phyloP scores from a whole-genome alignment of 345 rosid species.

The Syzygium oleosum region DNA sequence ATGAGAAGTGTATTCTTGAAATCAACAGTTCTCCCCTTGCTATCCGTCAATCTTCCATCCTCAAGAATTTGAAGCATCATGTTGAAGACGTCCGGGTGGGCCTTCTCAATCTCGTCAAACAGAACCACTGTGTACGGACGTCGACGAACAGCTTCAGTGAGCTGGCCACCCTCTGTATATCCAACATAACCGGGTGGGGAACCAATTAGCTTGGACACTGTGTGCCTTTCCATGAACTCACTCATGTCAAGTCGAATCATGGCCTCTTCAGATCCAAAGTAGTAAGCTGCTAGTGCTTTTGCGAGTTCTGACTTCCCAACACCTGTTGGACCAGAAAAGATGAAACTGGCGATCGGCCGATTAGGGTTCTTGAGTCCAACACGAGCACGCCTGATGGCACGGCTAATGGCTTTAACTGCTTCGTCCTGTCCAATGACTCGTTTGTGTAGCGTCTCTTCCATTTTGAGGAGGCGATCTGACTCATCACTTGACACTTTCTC shows the following conservation, averaged over 20 bases:
- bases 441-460: conserved; percentile 94
- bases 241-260: conserved; percentile 99
- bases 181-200: conserved; percentile 99
- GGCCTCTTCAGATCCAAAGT: conserved; percentile 95
- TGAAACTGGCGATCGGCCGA: conserved; percentile 95
- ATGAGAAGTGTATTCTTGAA: conserved; percentile 96
- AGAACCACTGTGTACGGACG: conserved; percentile 90
- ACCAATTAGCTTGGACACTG: conserved; percentile 94
- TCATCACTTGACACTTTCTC: conserved; percentile 96
- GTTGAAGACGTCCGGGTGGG: conserved; percentile 97
- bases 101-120: conserved; percentile 96
- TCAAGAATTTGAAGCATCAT: conserved; percentile 99
- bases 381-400: conserved; percentile 96
- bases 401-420: conserved; percentile 90
- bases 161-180: conserved; percentile 95
- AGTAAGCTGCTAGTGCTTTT: conserved; percentile 88
- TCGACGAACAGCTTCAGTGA: conserved; percentile 94
- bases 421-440: conserved; percentile 96
- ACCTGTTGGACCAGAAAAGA: conserved; percentile 99
- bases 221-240: conserved; percentile 98
- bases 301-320: conserved; percentile 99
- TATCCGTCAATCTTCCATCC: conserved; percentile 95
- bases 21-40: conserved; percentile 97
- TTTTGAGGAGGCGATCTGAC: conserved; percentile 85
- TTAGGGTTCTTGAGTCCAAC: conserved; percentile 97